Base-by-base conservation (phyloP, 2,329 filamentous ascomycete species). In the Nemania diffusa region DNA sequence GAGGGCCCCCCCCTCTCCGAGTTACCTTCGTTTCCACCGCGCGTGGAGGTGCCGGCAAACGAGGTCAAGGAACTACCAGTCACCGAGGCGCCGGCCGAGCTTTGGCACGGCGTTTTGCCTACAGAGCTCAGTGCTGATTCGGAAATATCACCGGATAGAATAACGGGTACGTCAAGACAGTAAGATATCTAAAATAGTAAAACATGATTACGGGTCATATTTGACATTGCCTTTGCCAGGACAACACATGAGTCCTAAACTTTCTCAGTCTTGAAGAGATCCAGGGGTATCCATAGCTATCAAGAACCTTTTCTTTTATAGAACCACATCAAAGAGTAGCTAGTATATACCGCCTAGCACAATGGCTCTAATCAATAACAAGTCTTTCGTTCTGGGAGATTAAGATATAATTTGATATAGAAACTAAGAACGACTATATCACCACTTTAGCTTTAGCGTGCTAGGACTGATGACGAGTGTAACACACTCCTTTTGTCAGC, bases 81-180 rank as follows among this genome's bases (percentile, higher is more conserved):
- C 20, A 17, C 40, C 20, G 53, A 65, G 24, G 42, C 9, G 5
- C 57, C 66, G 2, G 57, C 5, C 15, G 66, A 68, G 42, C 58
- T 68, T 5, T 65, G 61, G 65, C 65, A 65, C 13, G 57, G 34
- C 5, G 57, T 37, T 20, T 57, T 69, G 67, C 63, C 64, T 9
- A 13, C 56, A 3, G 67, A 69, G 56, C 53, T 67, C 1, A 64
- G 60, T 34, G 56, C 67, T 1, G 67, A 66, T n/a, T 22, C 27
- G 22, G 66, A 67, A 34, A 34, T 67, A 22, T 52, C 51, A 5
- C 24, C 22, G 13, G 46, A 58, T 44, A 59, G 56, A n/a, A 17
- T 11, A 15, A 4, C 9, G 11, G 34, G 22, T 22, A 32, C n/a
- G 8, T 2, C 46, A 24, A 50, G 57, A 51, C 57, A 7, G 57